Conservation (phyloP, 1,284 basidiomycete genomes). For the Trichosporon coremiiforme region DNA sequence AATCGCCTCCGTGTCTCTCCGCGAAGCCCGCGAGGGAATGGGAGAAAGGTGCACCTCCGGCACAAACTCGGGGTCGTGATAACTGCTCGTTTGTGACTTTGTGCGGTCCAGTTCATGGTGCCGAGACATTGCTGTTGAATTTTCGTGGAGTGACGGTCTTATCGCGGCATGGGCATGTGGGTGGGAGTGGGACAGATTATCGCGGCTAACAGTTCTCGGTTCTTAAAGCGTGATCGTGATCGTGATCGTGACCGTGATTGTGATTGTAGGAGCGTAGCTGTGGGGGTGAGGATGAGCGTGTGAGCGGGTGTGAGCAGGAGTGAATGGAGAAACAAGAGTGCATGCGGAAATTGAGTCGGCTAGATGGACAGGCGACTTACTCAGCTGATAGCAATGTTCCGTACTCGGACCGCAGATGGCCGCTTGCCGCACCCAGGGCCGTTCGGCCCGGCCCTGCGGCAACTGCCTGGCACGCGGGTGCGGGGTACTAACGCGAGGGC, state of each 20-base stretch:
- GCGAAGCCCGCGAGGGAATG: neutral
- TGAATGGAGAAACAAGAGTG: too few relatives aligned
- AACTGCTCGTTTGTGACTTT: neutral
- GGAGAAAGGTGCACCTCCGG: neutral
- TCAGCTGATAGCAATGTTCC: neutral
- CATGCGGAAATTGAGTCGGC: neutral
- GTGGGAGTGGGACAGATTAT: neutral
- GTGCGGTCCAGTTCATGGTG: neutral
- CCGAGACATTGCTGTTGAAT: neutral
- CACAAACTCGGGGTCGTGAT: neutral
- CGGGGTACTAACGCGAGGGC: too few relatives aligned
- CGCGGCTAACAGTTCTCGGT: too few relatives aligned
- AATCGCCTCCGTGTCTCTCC: neutral
- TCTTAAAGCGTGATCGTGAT: too few relatives aligned
- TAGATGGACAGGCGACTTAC: neutral
- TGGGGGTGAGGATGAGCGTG: too few relatives aligned
- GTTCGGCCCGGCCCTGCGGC: too few relatives aligned
- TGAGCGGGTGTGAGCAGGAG: neutral
- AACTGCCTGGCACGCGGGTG: too few relatives aligned
- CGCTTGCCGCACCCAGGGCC: too few relatives aligned
- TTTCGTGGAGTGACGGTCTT: neutral
- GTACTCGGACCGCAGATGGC: conserved; percentile 2
- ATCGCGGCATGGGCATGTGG: conserved; percentile 1
- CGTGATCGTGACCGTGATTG: too few relatives aligned
- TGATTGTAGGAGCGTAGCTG: too few relatives aligned